These are phyloP conservation scores for Dioszegia crocea DNA, from an alignment of 768 basidiomycete species.

Conservation along the genomic window DNA sequence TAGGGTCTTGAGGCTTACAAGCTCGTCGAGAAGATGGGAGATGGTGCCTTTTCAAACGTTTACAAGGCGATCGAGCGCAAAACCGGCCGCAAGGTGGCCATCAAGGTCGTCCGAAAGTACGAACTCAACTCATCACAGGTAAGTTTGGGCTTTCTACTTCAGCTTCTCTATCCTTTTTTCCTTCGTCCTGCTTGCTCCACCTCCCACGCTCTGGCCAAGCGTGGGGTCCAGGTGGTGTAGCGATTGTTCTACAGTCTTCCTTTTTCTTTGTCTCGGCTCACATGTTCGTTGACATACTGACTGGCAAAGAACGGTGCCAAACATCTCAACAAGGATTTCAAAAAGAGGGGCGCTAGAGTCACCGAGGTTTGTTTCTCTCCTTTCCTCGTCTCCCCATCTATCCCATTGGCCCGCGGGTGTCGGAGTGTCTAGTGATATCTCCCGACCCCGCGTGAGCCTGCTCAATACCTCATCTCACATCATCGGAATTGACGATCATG, in stretches of 20 bases:
- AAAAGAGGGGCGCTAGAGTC: slow-evolving; percentile 85
- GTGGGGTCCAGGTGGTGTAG: slow-evolving; percentile 32
- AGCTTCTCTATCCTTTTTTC: slow-evolving; percentile 7
- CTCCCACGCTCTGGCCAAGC: slow-evolving; percentile 44
- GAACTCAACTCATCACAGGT: slow-evolving; percentile 32
- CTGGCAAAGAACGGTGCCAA: slow-evolving; percentile 72
- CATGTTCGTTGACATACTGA: slow-evolving; percentile 17
- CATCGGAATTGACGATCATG: too few species aligned
- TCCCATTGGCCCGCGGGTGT: neutral
- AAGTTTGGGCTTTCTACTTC: slow-evolving; percentile 12
- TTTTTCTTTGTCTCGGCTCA: neutral
- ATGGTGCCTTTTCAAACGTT: slow-evolving; percentile 96
- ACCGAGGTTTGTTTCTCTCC: slow-evolving; percentile 72
- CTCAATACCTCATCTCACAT: slow-evolving; percentile 1
- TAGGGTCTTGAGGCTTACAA: slow-evolving; percentile 51
- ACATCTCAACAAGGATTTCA: slow-evolving; percentile 88
- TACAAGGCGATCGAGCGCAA: slow-evolving; percentile 80
- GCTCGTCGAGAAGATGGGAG: slow-evolving; percentile 53
- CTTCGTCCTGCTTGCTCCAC: slow-evolving; percentile 9
- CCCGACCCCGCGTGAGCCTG: too few species aligned
- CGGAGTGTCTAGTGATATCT: too few species aligned
- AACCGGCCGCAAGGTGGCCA: slow-evolving; percentile 74
- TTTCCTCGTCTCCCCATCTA: neutral
- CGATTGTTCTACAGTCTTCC: slow-evolving; percentile 6
- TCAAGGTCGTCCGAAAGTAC: slow-evolving; percentile 74